Conservation (phyloP, 2,329 filamentous ascomycete genomes). For the Sporothrix sp. region DNA sequence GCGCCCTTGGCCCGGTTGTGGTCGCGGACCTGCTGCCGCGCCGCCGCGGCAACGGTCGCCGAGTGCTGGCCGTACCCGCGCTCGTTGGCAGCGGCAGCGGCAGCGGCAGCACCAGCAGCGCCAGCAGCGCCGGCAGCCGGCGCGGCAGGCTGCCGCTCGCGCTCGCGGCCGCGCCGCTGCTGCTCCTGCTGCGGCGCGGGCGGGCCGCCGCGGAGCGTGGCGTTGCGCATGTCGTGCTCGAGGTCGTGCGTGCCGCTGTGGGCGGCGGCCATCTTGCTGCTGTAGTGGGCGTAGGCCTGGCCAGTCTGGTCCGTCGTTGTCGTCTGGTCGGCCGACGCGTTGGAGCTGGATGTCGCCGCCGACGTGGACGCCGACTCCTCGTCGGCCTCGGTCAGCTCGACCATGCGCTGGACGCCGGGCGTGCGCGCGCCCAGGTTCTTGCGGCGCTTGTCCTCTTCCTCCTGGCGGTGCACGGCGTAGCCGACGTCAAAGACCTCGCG, state of each 20-base stretch:
- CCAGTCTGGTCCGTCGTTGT: neutral
- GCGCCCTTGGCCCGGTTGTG: slow-evolving; percentile 62
- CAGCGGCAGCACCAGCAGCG: too few relatives aligned
- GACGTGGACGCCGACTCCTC: slow-evolving; percentile 33
- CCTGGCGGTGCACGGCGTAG: slow-evolving; percentile 94
- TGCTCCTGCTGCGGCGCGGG: slow-evolving; percentile 28
- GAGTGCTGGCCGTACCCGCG: slow-evolving; percentile 86
- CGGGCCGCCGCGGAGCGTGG: slow-evolving; percentile 52
- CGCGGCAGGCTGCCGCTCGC: slow-evolving; percentile 39
- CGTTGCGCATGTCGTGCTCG: slow-evolving; percentile 78
- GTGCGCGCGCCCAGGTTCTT: slow-evolving; percentile 70
- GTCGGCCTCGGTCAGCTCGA: slow-evolving; percentile 61
- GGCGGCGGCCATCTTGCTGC: slow-evolving; percentile 35
- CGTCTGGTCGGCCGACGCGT: neutral
- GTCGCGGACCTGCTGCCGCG: slow-evolving; percentile 65
- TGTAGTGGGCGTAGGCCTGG: slow-evolving; percentile 9
- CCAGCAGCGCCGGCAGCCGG: too few relatives aligned
- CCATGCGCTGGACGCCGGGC: slow-evolving; percentile 43
- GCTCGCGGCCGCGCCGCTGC: slow-evolving; percentile 41
- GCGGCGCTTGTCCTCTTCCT: slow-evolving; percentile 86
- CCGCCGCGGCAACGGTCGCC: slow-evolving; percentile 71
- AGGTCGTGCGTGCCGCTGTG: slow-evolving; percentile 59
- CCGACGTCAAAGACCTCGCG: slow-evolving; percentile 96
- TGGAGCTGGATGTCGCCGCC: slow-evolving; percentile 25
- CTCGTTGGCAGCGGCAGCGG: slow-evolving; percentile 31